Base-by-base conservation (phyloP, 306 rosid genomes). In the Rosa multiflora region DNA sequence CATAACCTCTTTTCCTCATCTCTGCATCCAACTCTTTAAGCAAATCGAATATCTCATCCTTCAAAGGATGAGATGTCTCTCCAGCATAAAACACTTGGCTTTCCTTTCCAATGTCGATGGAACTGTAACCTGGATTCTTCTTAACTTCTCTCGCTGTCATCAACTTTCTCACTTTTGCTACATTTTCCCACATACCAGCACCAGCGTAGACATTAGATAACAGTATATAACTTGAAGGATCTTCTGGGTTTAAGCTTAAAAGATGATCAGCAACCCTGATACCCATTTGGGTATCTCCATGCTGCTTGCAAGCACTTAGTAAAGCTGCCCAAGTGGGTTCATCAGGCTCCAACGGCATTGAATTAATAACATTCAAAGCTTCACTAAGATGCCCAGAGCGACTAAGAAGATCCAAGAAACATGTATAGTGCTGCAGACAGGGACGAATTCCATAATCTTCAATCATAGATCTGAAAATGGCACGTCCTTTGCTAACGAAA, bases 281-380 rank as follows among this genome's bases (percentile, higher is more conserved):
- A 51, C 90, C 97, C 97, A 88, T 91, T 35, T 71, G 59, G 63
- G 73, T 83, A 29, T 91, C 86, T 69, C 88, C 89, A 59, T 93
- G 97, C 69, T 56, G 89, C 88, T 85, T 89, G 80, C 95, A 92
- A 68, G 97, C 91, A 70, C 94, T 94, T 21, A 92, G 79, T 67
- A 94, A 86, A 74, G 97, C 90, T 53, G 93, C 97, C 99, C 99
- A 94, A 48, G 91, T 89, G 58, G 97, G 95, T 78, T 91, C 97
- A 83, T 94, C 97, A 2, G 94, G 97, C 70, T 80, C 81, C 56
- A 91, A 74, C 0, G 97, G 97, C 92, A 92, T 88, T 47, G 82
- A 78, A 35, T 82, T 76, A 6, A 91, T 70, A 61, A 94, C 83
- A 62, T 73, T 83, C 80, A 88, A 96, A 14, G 97, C 97, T 87